Conservation (phyloP, 148 eudicot genomes). For the Cornus suecica region DNA sequence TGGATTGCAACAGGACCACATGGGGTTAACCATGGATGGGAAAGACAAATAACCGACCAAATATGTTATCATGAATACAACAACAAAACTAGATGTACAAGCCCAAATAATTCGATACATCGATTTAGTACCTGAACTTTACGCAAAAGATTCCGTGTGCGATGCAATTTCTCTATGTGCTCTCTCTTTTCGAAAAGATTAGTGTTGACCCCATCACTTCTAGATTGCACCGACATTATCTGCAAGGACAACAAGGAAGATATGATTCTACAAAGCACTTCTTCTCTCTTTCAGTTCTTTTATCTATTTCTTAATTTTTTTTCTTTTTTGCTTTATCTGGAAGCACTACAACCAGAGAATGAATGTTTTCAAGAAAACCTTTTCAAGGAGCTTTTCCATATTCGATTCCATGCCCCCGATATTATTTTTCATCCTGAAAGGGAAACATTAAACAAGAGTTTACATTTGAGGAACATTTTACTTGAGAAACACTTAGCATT, state of each 20-base stretch:
- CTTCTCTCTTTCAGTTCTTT: not conserved
- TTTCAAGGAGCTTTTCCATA: conserved; percentile 95
- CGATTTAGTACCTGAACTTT: conserved; percentile 83
- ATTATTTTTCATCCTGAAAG: conserved; percentile 83
- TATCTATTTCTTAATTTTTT: not conserved
- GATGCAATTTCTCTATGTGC: conserved; percentile 94
- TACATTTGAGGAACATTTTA: too few species aligned
- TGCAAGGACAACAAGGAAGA: conserved; percentile 26
- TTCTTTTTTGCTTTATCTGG: not conserved
- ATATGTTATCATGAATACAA: not conserved
- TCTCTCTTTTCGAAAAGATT: conserved; percentile 93
- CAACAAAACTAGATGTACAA: not conserved
- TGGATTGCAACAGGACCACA: not conserved
- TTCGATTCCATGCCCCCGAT: conserved; percentile 96
- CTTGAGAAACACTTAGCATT: not conserved
- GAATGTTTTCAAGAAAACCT: conserved; percentile 48
- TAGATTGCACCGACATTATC: conserved; percentile 94
- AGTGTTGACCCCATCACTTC: conserved; percentile 95
- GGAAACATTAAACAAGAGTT: conserved; percentile 1
- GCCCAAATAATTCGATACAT: not conserved
- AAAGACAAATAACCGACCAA: not conserved
- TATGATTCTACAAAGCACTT: conserved; percentile 4
- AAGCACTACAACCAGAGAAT: conserved; percentile 11
- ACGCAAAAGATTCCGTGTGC: conserved; percentile 89
- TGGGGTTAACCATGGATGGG: not conserved